Base-by-base conservation (phyloP, 305 asterid genomes). In the Fraxinus platypoda region DNA sequence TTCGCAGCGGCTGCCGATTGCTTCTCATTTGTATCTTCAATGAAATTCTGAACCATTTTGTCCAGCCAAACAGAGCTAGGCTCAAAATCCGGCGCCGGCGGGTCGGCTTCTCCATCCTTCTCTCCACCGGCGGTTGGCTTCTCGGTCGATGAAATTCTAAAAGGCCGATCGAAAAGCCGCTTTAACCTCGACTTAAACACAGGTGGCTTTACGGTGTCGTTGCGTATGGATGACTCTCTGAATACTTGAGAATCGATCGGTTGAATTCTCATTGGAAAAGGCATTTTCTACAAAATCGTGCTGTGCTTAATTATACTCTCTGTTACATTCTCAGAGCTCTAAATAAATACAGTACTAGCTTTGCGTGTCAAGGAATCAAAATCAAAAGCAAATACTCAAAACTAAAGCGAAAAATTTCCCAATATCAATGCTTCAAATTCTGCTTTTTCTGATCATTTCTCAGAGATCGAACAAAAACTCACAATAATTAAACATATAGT, bases 81-180 rank as follows among this genome's bases (percentile, higher is more conserved):
- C 89, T 96, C 98, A n/a, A 94, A 92, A 83, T 96, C 97, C 8
- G 88, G 84, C 57, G 9, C 46, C 46, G 46, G 46, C 46, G 76
- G 85, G 6, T 71, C 86, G 79, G 70, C 81, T 43, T 85, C 87
- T 33, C 62, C 62, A 17, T 52, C 62, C 62, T 52, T 52, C 62
- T 52, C 62, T 17, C 88, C 93, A 80, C 85, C 90, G 77, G 88
- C 54, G 80, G 79, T 49, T 54, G 90, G 82, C 88, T 90, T 94
- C 75, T 92, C 95, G 6, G 91, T 83, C 12, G 92, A 87, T 1
- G 97, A 88, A 83, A 81, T 88, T 74, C 87, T 89, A 83, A 93
- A 91, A 38, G 97, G 99, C 4, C 98, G 93, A 89, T 96, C 99
- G 70, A 96, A 96, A 19, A 96, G 94, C 76, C 98, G 91, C 89